Evolutionary conservation across 75 land plant genomes (phyloP), one percentile per base, ranked within the genome.

Genomic region (Larix kaempferi): DNA sequence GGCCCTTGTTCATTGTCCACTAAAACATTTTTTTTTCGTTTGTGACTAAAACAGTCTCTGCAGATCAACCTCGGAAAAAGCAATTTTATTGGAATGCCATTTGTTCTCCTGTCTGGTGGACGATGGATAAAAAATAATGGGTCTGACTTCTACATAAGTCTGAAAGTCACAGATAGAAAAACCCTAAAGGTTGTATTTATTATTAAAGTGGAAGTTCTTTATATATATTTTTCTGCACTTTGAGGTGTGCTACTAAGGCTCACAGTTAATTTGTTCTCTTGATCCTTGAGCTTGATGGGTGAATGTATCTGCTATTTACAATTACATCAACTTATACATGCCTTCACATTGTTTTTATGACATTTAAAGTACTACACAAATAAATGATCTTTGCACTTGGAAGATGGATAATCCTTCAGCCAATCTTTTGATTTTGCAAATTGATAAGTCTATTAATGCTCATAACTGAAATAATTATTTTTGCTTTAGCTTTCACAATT

Each of bases 111-210:
- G 41, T 78, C 88, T 41, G 84, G 87, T 56, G 86, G 84, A 11
- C 77, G 76, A 44, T 91, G 93, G 93, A 86, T 86, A 39, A 91
- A 89, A 78, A 80, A 84, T 76, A 91, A 81, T 80, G 93, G 88
- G n/a, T 82, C 87, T 41, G 86, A 91, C 75, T 91, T 89, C 74
- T 89, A 73, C 75, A 61, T 84, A 21, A 72, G 78, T 29, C 64
- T 86, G 49, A 73, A 83, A 52, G 71, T 76, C 12, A 63, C 66
- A 80, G 59, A 57, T 27, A 69, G 72, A 72, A 79, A 86, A 84
- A 82, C 85, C 8, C 7, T 37, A 65, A 65, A 65, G 69, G 69
- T 65, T 65, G 21, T 65, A 29, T 65, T 33, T 21, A 29, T 29
- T 37, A 16, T 8, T 6, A 33, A 3, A 65, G 3, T 29, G n/a